Base-by-base conservation (phyloP, 306 rosid genomes). In the Begonia fuchsioides region DNA sequence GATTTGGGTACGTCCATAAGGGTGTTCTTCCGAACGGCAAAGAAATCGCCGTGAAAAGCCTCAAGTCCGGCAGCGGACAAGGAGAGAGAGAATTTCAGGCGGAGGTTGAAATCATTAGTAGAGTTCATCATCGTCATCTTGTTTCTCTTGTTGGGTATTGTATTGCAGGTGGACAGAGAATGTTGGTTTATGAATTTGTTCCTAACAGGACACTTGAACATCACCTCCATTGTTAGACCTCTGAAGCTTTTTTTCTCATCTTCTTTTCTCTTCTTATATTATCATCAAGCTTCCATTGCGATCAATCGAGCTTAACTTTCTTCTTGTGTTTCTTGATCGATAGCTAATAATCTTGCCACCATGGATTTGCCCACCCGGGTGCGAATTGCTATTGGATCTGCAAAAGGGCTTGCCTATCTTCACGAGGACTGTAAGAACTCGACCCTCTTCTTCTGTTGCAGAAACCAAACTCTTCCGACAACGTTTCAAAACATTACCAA, bases 341-440 rank as follows among this genome's bases (percentile, higher is more conserved):
- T 8, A 26, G 35, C 35, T 26, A 88, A 76, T 46, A 78, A 63
- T 26, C 49, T 20, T 10, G 83, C 88, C 15, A 67, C 69, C 14
- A 78, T 88, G 97, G 86, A 77, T 61, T 88, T 95, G 94, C 18
- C 75, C 43, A 56, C 67, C 1, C 76, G 96, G 60, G 64, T 80
- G 52, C 64, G 83, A 17, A 88, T 88, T 59, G 94, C 94, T 3
- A 49, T 55, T 5, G 96, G 96, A 32, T 61, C 86, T 12, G 81
- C 93, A n/a, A 88, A 71, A 66, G 96, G 97, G 50, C 88, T 88
- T 52, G 77, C 86, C 3, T 83, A 88, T 70, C 85, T 88, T 66
- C 95, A 88, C 8, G 94, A 83, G 44, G 94, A 88, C 14, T 88
- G 96, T 88, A 71, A 80, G 81, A 12, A 16, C n/a, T 35, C 44